These are phyloP conservation scores for Achlya hypogyna DNA, from an alignment of 352 stramenopile species.

Conservation along the genomic window DNA sequence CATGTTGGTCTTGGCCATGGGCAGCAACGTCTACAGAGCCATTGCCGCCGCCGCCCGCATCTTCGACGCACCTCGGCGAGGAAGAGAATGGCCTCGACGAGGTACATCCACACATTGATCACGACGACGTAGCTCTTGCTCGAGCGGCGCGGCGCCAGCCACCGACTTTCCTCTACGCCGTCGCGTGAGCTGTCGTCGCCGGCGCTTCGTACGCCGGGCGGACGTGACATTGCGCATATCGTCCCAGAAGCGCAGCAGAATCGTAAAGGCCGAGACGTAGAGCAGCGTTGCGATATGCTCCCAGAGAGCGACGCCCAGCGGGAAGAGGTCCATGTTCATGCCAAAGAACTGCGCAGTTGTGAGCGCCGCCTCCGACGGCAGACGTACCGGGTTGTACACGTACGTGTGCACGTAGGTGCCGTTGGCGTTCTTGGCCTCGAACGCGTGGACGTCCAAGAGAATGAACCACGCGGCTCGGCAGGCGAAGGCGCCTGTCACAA, in stretches of 20 bases:
- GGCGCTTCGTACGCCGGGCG: neutral
- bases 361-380: too few species aligned
- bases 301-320: constrained; percentile 64
- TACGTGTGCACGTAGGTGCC: constrained; percentile 35
- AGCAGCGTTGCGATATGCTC: constrained; percentile 67
- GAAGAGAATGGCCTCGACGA: constrained; percentile 58
- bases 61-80: constrained; percentile 1
- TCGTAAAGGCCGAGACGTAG: constrained; percentile 74
- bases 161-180: neutral
- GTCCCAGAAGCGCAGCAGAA: constrained; percentile 72
- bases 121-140: constrained; percentile 34
- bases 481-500: constrained; percentile 30
- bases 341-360: constrained; percentile 53
- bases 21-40: constrained; percentile 35
- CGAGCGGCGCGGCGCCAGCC: neutral
- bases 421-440: constrained; percentile 53
- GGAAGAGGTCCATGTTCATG: constrained; percentile 76
- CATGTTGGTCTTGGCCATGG: constrained; percentile 29
- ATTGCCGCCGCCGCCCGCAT: too few species aligned
- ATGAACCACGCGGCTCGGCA: constrained; percentile 42
- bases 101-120: constrained; percentile 76
- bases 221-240: constrained; percentile 33
- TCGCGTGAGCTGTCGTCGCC: neutral
- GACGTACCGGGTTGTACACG: constrained; percentile 33
- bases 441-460: constrained; percentile 71